phyloP scores from a whole-genome alignment of 495 filamentous ascomycete genomes.

The Tuber brumale region DNA sequence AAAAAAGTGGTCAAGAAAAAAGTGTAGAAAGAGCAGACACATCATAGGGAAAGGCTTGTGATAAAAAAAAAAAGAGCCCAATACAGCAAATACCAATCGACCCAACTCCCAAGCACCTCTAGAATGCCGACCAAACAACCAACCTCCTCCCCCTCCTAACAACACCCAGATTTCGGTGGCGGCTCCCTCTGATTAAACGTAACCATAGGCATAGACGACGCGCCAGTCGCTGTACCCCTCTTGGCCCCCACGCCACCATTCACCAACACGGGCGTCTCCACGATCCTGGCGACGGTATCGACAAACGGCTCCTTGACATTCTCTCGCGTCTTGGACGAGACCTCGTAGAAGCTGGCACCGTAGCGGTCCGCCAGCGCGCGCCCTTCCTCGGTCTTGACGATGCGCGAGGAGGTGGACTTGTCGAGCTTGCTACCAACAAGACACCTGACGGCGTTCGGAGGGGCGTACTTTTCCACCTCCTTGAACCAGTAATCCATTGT shows the following conservation, averaged over 20 bases:
- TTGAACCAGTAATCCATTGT: conserved; percentile 56
- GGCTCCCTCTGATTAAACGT: conserved; percentile 17
- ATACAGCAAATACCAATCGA: conserved; percentile 16
- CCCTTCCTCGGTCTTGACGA: conserved; percentile 51
- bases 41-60: neutral
- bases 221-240: conserved; percentile 8
- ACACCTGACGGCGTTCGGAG: conserved; percentile 50
- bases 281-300: conserved; percentile 51
- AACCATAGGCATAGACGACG: conserved; percentile 4
- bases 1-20: neutral
- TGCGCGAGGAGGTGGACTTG: conserved; percentile 45
- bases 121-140: conserved; percentile 22
- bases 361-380: conserved; percentile 48
- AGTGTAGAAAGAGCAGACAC: neutral
- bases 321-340: conserved; percentile 52
- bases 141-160: conserved; percentile 26
- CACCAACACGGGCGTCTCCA: conserved; percentile 47
- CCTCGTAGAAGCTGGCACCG: conserved; percentile 52
- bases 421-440: conserved; percentile 55
- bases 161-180: conserved; percentile 36
- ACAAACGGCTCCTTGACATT: conserved; percentile 52
- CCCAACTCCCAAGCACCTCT: conserved; percentile 12
- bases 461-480: conserved; percentile 52
- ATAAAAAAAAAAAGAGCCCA: conserved; percentile 8
- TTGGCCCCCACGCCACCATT: conserved; percentile 34